Evolutionary conservation across 2,329 filamentous ascomycete species (phyloP), one percentile per base, ranked within the genome.

Genomic region (Fusarium concolor): DNA sequence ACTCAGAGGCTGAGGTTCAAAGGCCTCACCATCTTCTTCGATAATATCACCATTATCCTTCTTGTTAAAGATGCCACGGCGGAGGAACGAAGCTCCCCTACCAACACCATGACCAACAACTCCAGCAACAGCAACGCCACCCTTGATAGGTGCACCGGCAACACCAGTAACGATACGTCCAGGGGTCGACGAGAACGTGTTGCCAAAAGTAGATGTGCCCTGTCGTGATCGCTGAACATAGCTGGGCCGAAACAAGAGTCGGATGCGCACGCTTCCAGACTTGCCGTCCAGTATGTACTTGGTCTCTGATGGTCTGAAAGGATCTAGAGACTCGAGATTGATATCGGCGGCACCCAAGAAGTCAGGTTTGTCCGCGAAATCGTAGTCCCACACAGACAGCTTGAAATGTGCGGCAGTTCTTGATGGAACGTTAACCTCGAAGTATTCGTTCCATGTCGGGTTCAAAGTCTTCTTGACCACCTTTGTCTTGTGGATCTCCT

Each of bases 381-480:
- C 96, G 88, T 95, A 99, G 76, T 99, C 96, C 77, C 90, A 97
- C 4, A 98, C 90, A 56, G 92, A 92, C 74, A 93, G 89, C 31
- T 85, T 86, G 80, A 99, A 96, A 26, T 96, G 88, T 37, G 94
- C 92, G 0, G 86, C 93, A 17, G 94, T 97, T 60, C 96, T 87
- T 15, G 94, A 97, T 18, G 92, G 89, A 52, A 99, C 83, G 2
- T 89, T 84, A 1, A 93, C 85, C 78, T 97, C 94, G 75, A 99
- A 99, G 78, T 89, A 94, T 77, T 99, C 96, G 76, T 98, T 98
- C 96, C 96, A 99, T 1, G 89, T 87, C 1, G 96, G 96, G 71
- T 96, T 90, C 5, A 99, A 86, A 0, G 96, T 98, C 87, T 99
- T 99, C 87, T 98, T 99, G 78, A 95, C 90, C 3, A 90, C 90